Evolutionary conservation across 2,329 filamentous ascomycete species (phyloP), one percentile per base, ranked within the genome.

Genomic region (Didymella exigua): DNA sequence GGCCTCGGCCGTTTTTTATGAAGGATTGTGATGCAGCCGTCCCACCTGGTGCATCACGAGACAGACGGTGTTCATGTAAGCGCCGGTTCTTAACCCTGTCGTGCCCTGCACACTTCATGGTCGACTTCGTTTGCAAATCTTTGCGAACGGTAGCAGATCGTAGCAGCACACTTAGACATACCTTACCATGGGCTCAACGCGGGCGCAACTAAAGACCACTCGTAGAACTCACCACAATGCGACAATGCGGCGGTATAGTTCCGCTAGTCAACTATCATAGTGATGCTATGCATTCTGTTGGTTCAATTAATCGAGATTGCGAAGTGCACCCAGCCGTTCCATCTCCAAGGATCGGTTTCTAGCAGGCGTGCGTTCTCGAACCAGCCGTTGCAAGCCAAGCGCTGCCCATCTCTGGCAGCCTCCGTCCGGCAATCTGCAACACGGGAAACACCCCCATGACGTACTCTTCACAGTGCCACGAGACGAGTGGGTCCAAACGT

Each of bases 401-500:
- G 54, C 55, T 51, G 54, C 54, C 57, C 58, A 61, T 59, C 56
- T 63, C 58, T 71, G 60, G 65, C 66, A 70, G 61, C 64, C 63
- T 66, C 66, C 67, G 58, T 46, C 65, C 65, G 62, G 65, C 63
- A 71, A 68, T 70, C 64, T 70, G 65, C 65, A 59, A 66, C 67
- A 62, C 67, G 67, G 68, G 63, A 71, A 62, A 60, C 57, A 57
- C 66, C 62, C 59, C 65, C 51, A 74, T 74, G 72, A 74, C 72
- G 72, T 73, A 71, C 60, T 37, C 60, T 47, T 59, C 58, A 58
- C 54, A 58, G 45, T 61, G 61, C 71, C 70, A 72, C 69, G 69
- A 73, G 68, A 71, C 58, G 60, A 61, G 70, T 74, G 71, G 71
- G 65, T 66, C 70, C 56, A 48, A 72, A 70, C 68, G 69, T 74